Conservation (phyloP, 176 grass and related monocot genomes). For the Aechmea fasciata region DNA sequence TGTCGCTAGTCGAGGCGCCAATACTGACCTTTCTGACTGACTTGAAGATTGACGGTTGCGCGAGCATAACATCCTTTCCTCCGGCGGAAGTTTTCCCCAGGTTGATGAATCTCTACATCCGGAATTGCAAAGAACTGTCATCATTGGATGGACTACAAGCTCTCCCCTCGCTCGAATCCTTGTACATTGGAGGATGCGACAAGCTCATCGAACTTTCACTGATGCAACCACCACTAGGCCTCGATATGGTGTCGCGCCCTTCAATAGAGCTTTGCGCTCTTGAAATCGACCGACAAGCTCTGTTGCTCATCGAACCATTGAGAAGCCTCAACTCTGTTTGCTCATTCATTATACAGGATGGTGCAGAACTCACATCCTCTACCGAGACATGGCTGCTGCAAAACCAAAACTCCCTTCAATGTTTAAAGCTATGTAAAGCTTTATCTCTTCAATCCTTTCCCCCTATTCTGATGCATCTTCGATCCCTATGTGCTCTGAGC, state of each 20-base stretch:
- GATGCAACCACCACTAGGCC: too few species aligned
- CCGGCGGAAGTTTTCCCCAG: constrained; percentile 12
- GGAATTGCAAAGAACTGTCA: constrained; percentile 4
- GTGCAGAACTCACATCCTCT: constrained; percentile 3
- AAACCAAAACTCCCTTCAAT: background rate
- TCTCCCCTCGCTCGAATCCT: too few species aligned
- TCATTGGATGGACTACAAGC: constrained; percentile 21
- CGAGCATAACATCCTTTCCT: constrained; percentile 8
- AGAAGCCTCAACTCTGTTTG: too few species aligned
- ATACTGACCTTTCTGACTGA: constrained; percentile 13
- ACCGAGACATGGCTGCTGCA: constrained; percentile 15
- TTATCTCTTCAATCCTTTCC: constrained; percentile 1
- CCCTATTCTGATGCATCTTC: background rate
- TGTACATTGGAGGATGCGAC: too few species aligned
- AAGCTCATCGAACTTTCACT: too few species aligned
- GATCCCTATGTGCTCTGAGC: too few species aligned
- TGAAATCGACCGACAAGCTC: too few species aligned
- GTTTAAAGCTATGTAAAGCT: background rate
- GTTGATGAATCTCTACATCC: constrained; percentile 3
- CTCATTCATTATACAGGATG: too few species aligned
- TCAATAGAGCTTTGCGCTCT: too few species aligned
- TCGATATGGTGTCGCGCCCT: too few species aligned
- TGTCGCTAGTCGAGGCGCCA: background rate
- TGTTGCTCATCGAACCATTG: too few species aligned
- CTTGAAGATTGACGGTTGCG: constrained; percentile 1